Conservation (phyloP, 2,329 filamentous ascomycete species). For the Epichloe hybrida region DNA sequence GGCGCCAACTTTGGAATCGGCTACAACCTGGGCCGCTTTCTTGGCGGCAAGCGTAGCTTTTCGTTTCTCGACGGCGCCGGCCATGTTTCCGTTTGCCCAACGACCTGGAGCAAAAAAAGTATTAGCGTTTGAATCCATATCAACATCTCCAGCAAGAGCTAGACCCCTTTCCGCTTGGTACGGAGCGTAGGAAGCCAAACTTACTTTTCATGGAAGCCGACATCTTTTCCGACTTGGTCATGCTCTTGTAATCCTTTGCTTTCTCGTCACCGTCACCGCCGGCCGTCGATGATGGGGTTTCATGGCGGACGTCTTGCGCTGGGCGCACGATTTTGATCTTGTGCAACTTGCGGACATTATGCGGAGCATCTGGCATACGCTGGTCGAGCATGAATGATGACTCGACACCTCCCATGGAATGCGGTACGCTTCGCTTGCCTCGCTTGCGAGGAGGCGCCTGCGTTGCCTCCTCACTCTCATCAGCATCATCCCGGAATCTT, state of each 20-base stretch:
- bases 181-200: conserved; percentile 9
- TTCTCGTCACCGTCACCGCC: conserved; percentile 24
- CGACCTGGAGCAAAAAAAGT: conserved; percentile 26
- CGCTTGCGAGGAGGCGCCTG: conserved; percentile 27
- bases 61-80: conserved; percentile 44
- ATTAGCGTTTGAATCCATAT: conserved; percentile 11
- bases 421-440: conserved; percentile 16
- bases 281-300: conserved; percentile 14
- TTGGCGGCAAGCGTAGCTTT: conserved; percentile 47
- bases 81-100: conserved; percentile 49
- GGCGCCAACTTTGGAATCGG: conserved; percentile 22
- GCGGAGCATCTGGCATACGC: conserved; percentile 11
- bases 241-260: conserved; percentile 42
- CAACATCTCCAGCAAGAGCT: not conserved
- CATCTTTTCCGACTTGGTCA: conserved; percentile 55
- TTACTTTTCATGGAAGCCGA: conserved; percentile 51
- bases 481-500: conserved; percentile 36
- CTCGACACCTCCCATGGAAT: conserved; percentile 4
- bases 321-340: conserved; percentile 27
- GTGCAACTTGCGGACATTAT: conserved; percentile 18
- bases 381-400: conserved; percentile 8
- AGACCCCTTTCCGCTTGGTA: not conserved
- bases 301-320: conserved; percentile 15
- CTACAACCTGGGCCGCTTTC: conserved; percentile 35
- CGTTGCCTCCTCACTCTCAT: conserved; percentile 23